A percentile compares a stretch with the other conserved stretches of the same genome.
Conservation (phyloP, 805 yeast genomes). For the Candida morakotiae region DNA sequence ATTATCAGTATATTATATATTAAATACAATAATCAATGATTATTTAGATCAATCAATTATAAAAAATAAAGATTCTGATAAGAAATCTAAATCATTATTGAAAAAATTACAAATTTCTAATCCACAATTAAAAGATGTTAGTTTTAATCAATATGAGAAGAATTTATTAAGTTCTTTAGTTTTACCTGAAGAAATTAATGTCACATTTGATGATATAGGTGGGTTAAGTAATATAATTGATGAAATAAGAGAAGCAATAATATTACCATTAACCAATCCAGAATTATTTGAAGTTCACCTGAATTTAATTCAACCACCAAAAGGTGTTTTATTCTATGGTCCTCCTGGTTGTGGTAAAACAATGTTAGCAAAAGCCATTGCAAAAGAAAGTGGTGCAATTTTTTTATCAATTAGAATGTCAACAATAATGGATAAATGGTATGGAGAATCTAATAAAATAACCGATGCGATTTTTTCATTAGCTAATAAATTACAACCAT, state of each 20-base stretch:
- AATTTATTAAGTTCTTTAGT: conserved; percentile 74
- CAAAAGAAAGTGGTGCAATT: conserved; percentile 86
- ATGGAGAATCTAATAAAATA: conserved; percentile 91
- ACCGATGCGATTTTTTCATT: conserved; percentile 90
- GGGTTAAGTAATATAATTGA: conserved; percentile 81
- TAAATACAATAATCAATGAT: conserved; percentile 39
- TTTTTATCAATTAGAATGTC: conserved; percentile 91
- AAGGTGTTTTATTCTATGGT: conserved; percentile 88
- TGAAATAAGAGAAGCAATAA: conserved; percentile 82
- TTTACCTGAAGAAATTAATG: conserved; percentile 77
- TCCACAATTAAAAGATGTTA: conserved; percentile 53
- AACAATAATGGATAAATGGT: conserved; percentile 94
- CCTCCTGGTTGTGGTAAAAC: conserved; percentile 99
- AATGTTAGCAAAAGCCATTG: conserved; percentile 93
- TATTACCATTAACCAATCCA: conserved; percentile 77
- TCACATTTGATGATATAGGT: conserved; percentile 79
- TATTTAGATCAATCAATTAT: conserved; percentile 25
- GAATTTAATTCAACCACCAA: conserved; percentile 77
- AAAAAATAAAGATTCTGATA: conserved; percentile 57
- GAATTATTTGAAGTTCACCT: conserved; percentile 69
- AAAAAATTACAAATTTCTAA: conserved; percentile 39
- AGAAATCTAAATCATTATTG: conserved; percentile 46
- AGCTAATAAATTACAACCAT: conserved; percentile 87
- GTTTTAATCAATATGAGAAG: conserved; percentile 70
- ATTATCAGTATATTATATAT: conserved; percentile 62